Evolutionary conservation across 2,329 filamentous ascomycete genomes (phyloP).

Genomic region (Ustulina deusta): DNA sequence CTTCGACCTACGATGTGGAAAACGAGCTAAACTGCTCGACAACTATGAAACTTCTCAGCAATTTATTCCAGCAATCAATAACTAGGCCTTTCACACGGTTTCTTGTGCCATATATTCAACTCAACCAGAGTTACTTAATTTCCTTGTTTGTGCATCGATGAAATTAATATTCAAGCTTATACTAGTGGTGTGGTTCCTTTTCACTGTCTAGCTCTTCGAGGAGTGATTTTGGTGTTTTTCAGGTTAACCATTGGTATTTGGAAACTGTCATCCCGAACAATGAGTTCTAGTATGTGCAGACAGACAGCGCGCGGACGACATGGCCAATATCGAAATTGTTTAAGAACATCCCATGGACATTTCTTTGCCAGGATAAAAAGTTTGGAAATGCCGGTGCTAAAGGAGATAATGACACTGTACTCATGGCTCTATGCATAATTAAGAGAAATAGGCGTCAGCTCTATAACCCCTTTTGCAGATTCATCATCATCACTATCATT

Average conservation of each 20-base stretch:
- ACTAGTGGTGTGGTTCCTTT: not conserved
- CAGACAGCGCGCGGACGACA: not conserved
- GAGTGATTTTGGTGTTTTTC: not conserved
- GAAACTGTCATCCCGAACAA: no score
- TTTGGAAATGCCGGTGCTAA: not conserved
- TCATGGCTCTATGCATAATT: not conserved
- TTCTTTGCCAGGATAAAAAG: not conserved
- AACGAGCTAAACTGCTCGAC: not conserved
- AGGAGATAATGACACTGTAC: not conserved
- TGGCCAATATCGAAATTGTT: not conserved
- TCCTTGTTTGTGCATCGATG: not conserved
- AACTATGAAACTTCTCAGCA: not conserved
- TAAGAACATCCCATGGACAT: not conserved
- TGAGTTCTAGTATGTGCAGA: not conserved
- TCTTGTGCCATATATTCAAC: not conserved
- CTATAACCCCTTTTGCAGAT: not conserved
- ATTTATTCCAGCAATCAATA: not conserved
- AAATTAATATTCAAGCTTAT: not conserved
- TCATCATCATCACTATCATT: not conserved
- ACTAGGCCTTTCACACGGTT: not conserved
- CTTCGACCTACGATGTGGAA: not conserved
- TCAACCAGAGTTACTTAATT: not conserved
- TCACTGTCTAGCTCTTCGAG: not conserved
- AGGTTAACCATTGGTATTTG: not conserved
- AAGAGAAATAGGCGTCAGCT: not conserved